Evolutionary conservation across 2,329 filamentous ascomycete species (phyloP).

Genomic region (Alternaria infectoria): DNA sequence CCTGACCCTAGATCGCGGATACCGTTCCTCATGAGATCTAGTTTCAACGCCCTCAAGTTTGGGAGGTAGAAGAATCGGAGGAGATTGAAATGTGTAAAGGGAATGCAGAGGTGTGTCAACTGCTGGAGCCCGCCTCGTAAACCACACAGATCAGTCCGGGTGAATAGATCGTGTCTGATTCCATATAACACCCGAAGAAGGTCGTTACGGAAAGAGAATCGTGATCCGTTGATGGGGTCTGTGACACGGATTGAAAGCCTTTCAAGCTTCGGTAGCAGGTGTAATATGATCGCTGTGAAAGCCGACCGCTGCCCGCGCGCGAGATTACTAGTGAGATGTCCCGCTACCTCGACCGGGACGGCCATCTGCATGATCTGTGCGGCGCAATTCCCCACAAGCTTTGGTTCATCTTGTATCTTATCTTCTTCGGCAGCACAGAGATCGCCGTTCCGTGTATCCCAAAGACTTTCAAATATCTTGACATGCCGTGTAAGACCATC

Average conservation of each 20-base stretch:
- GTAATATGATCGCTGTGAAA: not conserved
- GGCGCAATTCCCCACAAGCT: no score
- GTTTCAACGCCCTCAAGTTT: not conserved
- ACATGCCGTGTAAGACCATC: not conserved
- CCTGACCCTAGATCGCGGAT: no score
- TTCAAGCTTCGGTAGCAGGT: not conserved
- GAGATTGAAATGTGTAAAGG: not conserved
- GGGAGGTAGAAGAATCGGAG: not conserved
- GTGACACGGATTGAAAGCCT: not conserved
- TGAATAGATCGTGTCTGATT: no score
- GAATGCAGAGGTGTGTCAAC: not conserved
- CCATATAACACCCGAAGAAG: no score
- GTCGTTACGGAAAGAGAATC: no score
- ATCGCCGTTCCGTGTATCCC: no score
- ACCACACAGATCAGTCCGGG: not conserved
- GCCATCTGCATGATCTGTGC: not conserved
- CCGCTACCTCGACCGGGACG: not conserved
- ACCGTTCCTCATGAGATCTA: not conserved
- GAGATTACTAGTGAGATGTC: not conserved
- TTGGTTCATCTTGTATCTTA: no score
- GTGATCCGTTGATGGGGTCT: no score
- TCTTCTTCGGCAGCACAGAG: no score
- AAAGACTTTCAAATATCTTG: no score
- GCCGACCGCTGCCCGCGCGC: not conserved
- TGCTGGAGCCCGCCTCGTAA: not conserved